Conservation (phyloP, 192 early-diverging fungal genomes). For the Coemansia sp. region DNA sequence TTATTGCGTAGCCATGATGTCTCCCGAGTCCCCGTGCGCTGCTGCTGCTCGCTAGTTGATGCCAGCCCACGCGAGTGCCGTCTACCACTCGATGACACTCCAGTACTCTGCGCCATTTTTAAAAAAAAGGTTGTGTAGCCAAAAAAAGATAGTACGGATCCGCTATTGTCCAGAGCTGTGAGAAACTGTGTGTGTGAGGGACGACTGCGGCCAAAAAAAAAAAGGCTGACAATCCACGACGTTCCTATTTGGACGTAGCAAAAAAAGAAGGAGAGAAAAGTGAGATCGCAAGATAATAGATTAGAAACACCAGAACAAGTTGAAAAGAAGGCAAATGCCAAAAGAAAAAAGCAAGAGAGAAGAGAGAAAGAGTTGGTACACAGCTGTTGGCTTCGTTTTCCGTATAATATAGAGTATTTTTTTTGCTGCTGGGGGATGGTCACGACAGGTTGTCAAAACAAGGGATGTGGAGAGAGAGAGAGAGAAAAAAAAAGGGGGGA, state of each 20-base stretch:
- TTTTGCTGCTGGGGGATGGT: background rate
- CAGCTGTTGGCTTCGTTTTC: background rate
- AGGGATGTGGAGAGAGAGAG: slow-evolving; percentile 8
- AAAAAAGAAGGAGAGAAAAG: background rate
- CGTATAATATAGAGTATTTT: background rate
- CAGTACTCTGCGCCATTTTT: too few relatives aligned
- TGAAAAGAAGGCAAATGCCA: background rate
- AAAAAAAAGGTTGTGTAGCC: too few relatives aligned
- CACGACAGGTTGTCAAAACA: slow-evolving; percentile 5
- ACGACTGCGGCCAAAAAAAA: too few relatives aligned
- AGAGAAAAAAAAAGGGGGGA: background rate
- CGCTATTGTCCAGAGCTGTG: too few relatives aligned
- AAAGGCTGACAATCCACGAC: too few relatives aligned
- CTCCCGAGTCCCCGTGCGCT: too few relatives aligned
- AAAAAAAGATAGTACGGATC: too few relatives aligned
- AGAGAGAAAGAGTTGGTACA: background rate
- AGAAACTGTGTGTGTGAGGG: too few relatives aligned
- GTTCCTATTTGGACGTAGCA: slow-evolving; percentile 2
- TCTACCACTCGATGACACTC: too few relatives aligned
- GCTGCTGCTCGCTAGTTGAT: too few relatives aligned
- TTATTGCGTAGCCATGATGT: too few relatives aligned
- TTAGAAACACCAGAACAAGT: background rate
- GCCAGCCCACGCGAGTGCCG: too few relatives aligned
- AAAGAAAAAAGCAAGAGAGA: background rate
- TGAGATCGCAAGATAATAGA: background rate